These are phyloP conservation scores for Diaporthe eres DNA, from an alignment of 2,329 filamentous ascomycete genomes.

Conservation along the genomic window DNA sequence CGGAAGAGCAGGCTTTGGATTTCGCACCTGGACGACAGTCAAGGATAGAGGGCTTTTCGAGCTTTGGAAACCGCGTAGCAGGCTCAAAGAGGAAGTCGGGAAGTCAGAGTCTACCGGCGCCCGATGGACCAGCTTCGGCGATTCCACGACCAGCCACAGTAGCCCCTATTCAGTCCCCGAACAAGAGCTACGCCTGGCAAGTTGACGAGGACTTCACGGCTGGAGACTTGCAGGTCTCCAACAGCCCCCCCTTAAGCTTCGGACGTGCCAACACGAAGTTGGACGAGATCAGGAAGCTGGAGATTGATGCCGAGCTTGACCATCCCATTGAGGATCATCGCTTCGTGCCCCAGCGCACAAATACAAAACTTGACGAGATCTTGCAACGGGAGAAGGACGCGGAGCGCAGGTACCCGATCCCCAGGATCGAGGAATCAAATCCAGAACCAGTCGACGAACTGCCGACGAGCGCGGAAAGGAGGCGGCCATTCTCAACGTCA, in stretches of 20 bases:
- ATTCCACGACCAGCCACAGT: constrained; percentile 44
- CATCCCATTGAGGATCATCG: constrained; percentile 15
- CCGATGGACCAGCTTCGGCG: constrained; percentile 41
- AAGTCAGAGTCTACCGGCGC: not conserved
- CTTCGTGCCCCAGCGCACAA: constrained; percentile 38
- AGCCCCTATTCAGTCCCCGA: constrained; percentile 55
- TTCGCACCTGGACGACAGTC: constrained; percentile 20
- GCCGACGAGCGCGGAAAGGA: not conserved
- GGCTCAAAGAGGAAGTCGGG: constrained; percentile 19
- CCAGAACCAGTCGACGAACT: not conserved
- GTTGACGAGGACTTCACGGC: constrained; percentile 71
- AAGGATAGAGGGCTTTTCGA: constrained; percentile 28
- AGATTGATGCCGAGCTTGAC: constrained; percentile 49
- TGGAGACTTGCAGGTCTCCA: constrained; percentile 67
- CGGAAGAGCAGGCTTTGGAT: constrained; percentile 30
- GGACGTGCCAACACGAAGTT: constrained; percentile 53
- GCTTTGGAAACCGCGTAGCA: constrained; percentile 27
- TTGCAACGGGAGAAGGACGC: constrained; percentile 39
- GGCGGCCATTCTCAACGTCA: not conserved
- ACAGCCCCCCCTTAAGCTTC: constrained; percentile 66
- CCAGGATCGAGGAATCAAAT: constrained; percentile 11
- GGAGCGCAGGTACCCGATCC: constrained; percentile 22
- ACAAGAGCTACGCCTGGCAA: constrained; percentile 69
- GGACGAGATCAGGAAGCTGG: constrained; percentile 53
- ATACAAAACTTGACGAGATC: constrained; percentile 43